These are phyloP conservation scores for Naganishia vishniacii DNA, from an alignment of 768 basidiomycete species.

Conservation along the genomic window DNA sequence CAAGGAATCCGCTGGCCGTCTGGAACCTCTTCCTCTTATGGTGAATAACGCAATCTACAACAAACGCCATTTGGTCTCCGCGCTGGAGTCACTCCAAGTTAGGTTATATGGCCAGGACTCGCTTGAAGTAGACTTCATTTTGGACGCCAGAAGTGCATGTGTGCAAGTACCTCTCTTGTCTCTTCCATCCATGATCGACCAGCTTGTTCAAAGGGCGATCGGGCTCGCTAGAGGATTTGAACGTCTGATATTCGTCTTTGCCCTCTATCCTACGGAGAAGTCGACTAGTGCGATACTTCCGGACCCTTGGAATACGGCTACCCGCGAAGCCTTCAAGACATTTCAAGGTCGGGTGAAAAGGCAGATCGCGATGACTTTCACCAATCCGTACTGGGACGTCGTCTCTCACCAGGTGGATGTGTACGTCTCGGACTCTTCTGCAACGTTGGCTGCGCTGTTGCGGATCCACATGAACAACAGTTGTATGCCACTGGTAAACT, in stretches of 20 bases:
- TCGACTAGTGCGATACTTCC: background rate
- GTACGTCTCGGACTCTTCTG: background rate
- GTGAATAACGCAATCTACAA: background rate
- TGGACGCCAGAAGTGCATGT: constrained; percentile 4
- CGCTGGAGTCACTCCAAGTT: background rate
- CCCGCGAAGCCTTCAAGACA: background rate
- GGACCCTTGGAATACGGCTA: constrained; percentile 1
- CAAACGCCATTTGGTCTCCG: background rate
- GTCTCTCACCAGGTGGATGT: background rate
- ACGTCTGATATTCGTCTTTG: constrained; percentile 2
- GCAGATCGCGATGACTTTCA: background rate
- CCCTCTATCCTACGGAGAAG: background rate
- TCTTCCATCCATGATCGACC: background rate
- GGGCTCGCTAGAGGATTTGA: background rate
- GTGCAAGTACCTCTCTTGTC: background rate
- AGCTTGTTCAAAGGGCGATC: background rate
- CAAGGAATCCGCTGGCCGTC: background rate
- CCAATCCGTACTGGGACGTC: background rate
- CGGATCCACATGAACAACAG: background rate
- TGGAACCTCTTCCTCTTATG: background rate
- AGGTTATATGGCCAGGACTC: constrained; percentile 7
- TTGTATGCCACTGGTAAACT: background rate
- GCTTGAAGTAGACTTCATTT: constrained; percentile 4
- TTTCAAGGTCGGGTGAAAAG: constrained; percentile 9
- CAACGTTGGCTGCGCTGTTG: background rate